Evolutionary conservation across 768 basidiomycete genomes (phyloP).

Genomic region (Termitomyces sp.): DNA sequence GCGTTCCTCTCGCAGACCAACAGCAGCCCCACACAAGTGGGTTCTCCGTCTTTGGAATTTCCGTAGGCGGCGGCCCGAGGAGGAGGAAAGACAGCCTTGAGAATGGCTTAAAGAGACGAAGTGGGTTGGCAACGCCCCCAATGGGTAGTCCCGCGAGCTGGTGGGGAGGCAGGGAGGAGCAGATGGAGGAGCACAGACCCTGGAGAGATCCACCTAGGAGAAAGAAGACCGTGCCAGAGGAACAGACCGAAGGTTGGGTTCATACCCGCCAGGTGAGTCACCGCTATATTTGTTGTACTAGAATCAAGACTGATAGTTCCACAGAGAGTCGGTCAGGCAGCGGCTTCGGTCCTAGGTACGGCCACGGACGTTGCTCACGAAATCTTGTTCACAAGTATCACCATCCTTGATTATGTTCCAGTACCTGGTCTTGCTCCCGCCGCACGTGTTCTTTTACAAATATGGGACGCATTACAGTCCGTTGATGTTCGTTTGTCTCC

Average conservation of each 20-base stretch:
- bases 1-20: background rate
- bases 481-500: conserved; percentile 47
- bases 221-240: conserved; percentile 29
- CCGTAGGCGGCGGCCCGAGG: background rate
- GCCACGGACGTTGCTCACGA: conserved; percentile 38
- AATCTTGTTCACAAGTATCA: conserved; percentile 32
- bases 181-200: conserved; percentile 13
- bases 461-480: conserved; percentile 59
- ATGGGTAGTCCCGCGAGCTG: background rate
- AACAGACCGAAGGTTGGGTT: conserved; percentile 32
- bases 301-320: too few relatives aligned
- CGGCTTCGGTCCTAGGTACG: conserved; percentile 33
- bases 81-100: background rate
- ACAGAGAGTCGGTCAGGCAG: conserved; percentile 31
- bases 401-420: conserved; percentile 44
- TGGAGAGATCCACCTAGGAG: conserved; percentile 24
- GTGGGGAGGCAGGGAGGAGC: background rate
- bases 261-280: conserved; percentile 28
- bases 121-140: conserved; percentile 1
- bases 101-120: background rate
- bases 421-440: conserved; percentile 49
- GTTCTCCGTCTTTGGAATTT: conserved; percentile 3
- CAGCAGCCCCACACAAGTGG: background rate
- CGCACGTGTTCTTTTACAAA: conserved; percentile 44
- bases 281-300: background rate